Evolutionary conservation across 1,139 yeast genomes (phyloP).

Genomic region (Groenewaldozyma sp.): DNA sequence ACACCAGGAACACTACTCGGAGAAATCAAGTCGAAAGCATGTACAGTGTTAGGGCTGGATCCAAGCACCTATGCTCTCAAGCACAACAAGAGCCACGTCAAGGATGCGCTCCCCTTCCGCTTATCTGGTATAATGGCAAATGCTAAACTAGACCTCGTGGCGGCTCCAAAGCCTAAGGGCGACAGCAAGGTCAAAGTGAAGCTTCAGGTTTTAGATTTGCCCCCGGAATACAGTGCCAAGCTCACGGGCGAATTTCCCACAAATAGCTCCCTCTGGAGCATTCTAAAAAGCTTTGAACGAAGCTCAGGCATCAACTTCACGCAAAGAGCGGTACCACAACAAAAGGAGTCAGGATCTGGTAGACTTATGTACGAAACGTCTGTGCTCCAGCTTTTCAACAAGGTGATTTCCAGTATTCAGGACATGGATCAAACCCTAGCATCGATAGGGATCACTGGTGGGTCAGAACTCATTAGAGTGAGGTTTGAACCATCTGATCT

Average conservation of each 20-base stretch:
- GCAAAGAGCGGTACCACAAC: conserved; percentile 13
- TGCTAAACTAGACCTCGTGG: conserved; percentile 22
- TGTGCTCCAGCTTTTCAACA: conserved; percentile 20
- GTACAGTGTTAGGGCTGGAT: conserved; percentile 17
- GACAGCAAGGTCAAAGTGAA: conserved; percentile 17
- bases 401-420: conserved; percentile 14
- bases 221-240: conserved; percentile 17
- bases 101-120: conserved; percentile 22
- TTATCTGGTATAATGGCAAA: conserved; percentile 22
- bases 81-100: conserved; percentile 15
- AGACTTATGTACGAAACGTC: conserved; percentile 20
- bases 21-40: conserved; percentile 22
- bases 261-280: conserved; percentile 18
- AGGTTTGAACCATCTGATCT: conserved; percentile 18
- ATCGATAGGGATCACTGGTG: conserved; percentile 21
- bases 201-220: conserved; percentile 20
- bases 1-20: conserved; percentile 21
- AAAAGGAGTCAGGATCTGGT: conserved; percentile 10
- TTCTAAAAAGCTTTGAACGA: conserved; percentile 20
- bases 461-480: conserved; percentile 20
- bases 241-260: conserved; percentile 19
- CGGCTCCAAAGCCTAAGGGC: conserved; percentile 9
- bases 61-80: conserved; percentile 17
- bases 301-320: conserved; percentile 24
- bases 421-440: conserved; percentile 18